Evolutionary conservation across 2,329 filamentous ascomycete genomes (phyloP), one percentile per base, ranked within the genome.

Genomic region (Aspergillus pseudonomiae): DNA sequence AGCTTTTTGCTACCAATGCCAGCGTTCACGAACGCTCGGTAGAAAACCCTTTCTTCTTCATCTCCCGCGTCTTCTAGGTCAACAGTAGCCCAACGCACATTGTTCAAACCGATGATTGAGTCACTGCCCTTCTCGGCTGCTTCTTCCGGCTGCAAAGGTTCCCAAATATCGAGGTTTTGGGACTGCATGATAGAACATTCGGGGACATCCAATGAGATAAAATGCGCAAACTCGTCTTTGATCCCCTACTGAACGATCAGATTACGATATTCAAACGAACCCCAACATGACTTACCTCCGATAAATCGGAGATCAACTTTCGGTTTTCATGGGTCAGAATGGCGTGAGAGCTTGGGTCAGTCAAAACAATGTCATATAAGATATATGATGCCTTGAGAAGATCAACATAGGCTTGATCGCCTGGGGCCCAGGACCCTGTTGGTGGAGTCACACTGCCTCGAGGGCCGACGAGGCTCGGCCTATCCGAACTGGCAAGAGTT

Each of bases 341-440:
- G n/a, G 61, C 62, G 34, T 66, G 62, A 4, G 67, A 62, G 16
- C 43, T 67, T 34, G 71, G 64, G n/a, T 72, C 67, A 56, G 60
- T 61, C 11, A 76, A 48, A 34, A 75, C 72, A 19, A 76, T 63
- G n/a, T 75, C 70, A 58, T 76, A 74, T 5, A 76, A 57, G 46
- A 76, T 70, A 60, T 72, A 75, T 4, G 73, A 75, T 9, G 74
- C 68, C 52, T 76, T 76, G 21, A 76, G 57, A 9, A 76, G 66
- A 54, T 76, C 74, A 9, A 71, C 65, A 63, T 76, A 76, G 21
- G 73, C 71, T 60, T 75, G 74, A 24, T 71, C 64, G n/a, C 67
- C 67, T 6, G 67, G 60, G 12, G 64, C 64, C 34, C 46, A 69
- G 6, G 70, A 71, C 28, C 69, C 63, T 2, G 56, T 63, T 24